Percentiles rank a stretch among this genome's conserved stretches.
phyloP scores from a whole-genome alignment of 352 stramenopile species.

The Pythium sp. region DNA sequence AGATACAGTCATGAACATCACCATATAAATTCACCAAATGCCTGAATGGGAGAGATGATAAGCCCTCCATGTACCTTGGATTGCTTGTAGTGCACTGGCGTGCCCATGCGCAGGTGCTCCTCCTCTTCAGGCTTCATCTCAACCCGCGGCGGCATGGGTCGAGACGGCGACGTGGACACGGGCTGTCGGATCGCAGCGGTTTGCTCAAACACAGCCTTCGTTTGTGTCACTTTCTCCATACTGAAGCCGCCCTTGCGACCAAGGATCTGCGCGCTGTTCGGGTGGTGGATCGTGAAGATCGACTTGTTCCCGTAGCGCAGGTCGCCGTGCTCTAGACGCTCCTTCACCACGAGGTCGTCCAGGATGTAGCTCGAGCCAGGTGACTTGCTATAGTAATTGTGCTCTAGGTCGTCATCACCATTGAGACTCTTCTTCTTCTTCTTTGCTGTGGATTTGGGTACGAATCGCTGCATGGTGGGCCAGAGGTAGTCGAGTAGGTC shows the following conservation, averaged over 20 bases:
- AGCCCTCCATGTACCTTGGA: not conserved
- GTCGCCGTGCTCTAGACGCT: constrained; percentile 40
- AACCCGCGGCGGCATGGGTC: not conserved
- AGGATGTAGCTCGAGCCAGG: constrained; percentile 29
- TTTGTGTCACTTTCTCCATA: constrained; percentile 17
- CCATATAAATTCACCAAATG: constrained; percentile 7
- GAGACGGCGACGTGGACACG: not conserved
- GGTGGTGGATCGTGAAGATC: constrained; percentile 53
- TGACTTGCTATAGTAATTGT: not conserved
- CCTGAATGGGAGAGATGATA: not conserved
- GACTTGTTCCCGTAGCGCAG: constrained; percentile 41
- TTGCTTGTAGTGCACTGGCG: constrained; percentile 14
- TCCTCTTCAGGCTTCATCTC: constrained; percentile 11
- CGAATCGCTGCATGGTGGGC: constrained; percentile 35
- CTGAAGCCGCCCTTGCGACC: constrained; percentile 26
- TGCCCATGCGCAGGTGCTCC: constrained; percentile 13
- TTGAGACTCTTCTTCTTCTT: not conserved
- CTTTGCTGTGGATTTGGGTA: not conserved
- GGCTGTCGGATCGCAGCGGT: not conserved
- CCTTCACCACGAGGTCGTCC: constrained; percentile 52
- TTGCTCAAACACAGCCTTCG: constrained; percentile 22
- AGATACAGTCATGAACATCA: not conserved
- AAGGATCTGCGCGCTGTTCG: constrained; percentile 26
- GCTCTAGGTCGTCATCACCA: not conserved
- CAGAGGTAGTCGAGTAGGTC: constrained; percentile 55